Base-by-base conservation (phyloP, 768 basidiomycete species). In the Brasilioporus rufonigricans region DNA sequence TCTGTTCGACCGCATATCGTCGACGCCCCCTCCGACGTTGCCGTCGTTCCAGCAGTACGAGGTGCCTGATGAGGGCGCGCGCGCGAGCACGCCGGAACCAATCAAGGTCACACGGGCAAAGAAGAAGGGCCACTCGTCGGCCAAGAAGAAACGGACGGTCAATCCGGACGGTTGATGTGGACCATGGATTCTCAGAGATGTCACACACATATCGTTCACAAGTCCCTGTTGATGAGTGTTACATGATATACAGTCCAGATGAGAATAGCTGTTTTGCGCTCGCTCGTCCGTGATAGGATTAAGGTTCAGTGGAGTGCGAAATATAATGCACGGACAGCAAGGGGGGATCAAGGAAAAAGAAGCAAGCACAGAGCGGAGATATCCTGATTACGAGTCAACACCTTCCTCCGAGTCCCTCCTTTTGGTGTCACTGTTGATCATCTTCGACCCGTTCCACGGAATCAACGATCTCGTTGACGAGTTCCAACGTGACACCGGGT, bases 391-490 rank as follows among this genome's bases (percentile, higher is more conserved):
- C 47, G 36, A 23, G 29, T 4, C 33, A 14, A 38, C 36, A 11
- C 36, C n/a, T 10, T 16, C 23, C n/a, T n/a, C n/a, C n/a, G n/a
- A n/a, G 8, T 14, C 4, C 10, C 16, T 14, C 21, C 5, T 19
- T 6, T 24, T 52, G 48, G 31, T n/a, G 43, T 58, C 58, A 65
- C 45, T 67, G 55, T 32, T 48, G 79, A 41, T 85, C 84, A 26
- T 92, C 91, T 58, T 91, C 90, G 36, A 93, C 90, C 60, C 88
- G 90, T 67, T 94, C 91, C 18, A 94, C 91, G 14, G 91, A 92
- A 68, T 94, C 91, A 23, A 93, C 91, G 59, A 94, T 93, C 73
- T 97, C 95, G 65, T 92, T 90, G 50, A 97, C 90, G 46, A 98
- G 79, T 56, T 96, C 96, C 73, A 90, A 76, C 23, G 93, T 91